Conservation (phyloP, 2,329 filamentous ascomycete genomes). For the Paracoccidioides brasiliensis region DNA sequence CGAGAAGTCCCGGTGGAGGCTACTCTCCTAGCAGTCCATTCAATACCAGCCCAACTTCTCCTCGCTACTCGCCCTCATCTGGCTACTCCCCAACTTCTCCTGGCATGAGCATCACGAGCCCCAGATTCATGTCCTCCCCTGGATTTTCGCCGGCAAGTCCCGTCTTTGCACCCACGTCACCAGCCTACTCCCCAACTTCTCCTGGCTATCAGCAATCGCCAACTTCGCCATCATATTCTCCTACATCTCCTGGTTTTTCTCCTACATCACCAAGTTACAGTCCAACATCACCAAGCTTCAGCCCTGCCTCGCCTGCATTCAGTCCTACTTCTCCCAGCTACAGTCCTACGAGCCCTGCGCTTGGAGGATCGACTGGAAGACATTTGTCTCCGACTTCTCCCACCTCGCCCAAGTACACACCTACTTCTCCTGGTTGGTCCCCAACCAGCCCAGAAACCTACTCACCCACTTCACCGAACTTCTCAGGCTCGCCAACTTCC, state of each 20-base stretch:
- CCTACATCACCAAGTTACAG: constrained; percentile 50
- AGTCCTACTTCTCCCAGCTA: constrained; percentile 48
- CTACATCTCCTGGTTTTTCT: constrained; percentile 43
- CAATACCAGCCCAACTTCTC: constrained; percentile 58
- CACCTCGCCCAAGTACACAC: constrained; percentile 42
- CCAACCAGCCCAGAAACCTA: constrained; percentile 36
- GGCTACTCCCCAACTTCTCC: constrained; percentile 66
- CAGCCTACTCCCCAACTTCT: constrained; percentile 40
- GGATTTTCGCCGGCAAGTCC: constrained; percentile 43
- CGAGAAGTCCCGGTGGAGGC: constrained; percentile 49
- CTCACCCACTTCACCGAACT: constrained; percentile 39
- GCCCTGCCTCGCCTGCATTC: constrained; percentile 38
- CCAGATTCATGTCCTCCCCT: constrained; percentile 42
- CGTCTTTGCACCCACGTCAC: constrained; percentile 49
- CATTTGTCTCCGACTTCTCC: constrained; percentile 35
- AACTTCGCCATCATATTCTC: constrained; percentile 39
- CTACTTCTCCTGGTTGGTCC: constrained; percentile 41
- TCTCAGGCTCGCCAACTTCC: constrained; percentile 34
- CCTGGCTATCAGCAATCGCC: constrained; percentile 49
- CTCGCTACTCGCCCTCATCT: constrained; percentile 48
- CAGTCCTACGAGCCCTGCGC: constrained; percentile 41
- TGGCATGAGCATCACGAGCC: constrained; percentile 44
- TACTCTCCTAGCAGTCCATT: constrained; percentile 63
- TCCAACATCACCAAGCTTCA: constrained; percentile 45
- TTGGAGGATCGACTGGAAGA: constrained; percentile 27